Evolutionary conservation across 192 early-diverging fungal genomes (phyloP).

Genomic region (Gorgonomyces haynaldii): DNA sequence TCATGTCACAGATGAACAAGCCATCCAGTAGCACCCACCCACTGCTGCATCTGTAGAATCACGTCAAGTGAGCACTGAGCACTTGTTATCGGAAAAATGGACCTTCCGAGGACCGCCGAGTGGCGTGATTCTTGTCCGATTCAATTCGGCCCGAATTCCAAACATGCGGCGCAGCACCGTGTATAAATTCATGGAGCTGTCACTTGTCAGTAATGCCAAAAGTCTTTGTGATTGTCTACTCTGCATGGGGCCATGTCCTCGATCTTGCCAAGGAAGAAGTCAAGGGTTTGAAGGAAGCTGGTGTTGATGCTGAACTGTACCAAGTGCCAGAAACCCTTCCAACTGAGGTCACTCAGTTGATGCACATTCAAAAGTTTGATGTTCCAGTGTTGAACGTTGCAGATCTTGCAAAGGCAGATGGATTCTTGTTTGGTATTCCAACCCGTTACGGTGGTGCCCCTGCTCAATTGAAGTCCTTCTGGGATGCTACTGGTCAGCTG

Average conservation of each 20-base stretch:
- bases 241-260: slow-evolving; percentile 53
- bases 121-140: too few species aligned
- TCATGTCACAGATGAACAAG: too few species aligned
- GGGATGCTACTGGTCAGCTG: slow-evolving; percentile 50
- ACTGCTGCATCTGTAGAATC: too few species aligned
- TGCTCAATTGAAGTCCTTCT: slow-evolving; percentile 69
- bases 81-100: too few species aligned
- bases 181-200: too few species aligned
- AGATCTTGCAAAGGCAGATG: slow-evolving; percentile 36
- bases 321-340: slow-evolving; percentile 55
- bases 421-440: slow-evolving; percentile 44
- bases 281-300: slow-evolving; percentile 50
- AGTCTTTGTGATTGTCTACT: too few species aligned
- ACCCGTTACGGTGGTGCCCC: slow-evolving; percentile 56
- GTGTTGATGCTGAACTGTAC: slow-evolving; percentile 39
- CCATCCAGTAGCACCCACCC: too few species aligned
- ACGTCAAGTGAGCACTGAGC: too few species aligned
- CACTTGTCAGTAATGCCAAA: too few species aligned
- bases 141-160: too few species aligned
- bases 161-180: too few species aligned
- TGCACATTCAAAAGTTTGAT: slow-evolving; percentile 37
- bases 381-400: slow-evolving; percentile 27
- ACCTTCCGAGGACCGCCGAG: too few species aligned
- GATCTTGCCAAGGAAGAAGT: slow-evolving; percentile 48
- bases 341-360: slow-evolving; percentile 38